Base-by-base conservation (phyloP, 2,329 filamentous ascomycete species). In the Periconia digitata region DNA sequence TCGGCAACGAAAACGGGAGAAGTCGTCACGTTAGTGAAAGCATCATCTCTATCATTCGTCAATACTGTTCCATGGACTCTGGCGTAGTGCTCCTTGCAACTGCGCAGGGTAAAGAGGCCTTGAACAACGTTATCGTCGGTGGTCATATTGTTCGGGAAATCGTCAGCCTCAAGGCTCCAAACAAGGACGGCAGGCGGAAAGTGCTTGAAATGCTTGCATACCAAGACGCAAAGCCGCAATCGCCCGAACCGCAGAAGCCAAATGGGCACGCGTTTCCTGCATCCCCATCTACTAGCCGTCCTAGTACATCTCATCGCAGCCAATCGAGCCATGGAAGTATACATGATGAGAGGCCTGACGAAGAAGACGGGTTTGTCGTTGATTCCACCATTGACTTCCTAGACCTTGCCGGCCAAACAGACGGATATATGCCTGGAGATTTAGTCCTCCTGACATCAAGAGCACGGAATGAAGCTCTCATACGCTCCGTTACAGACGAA, bases 341-440 rank as follows among this genome's bases (percentile, higher is more conserved):
- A 44, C 59, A 63, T 16, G 53, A 61, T 22, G 49, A 54, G 81
- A 82, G 44, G 10, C 40, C 51, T 38, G 24, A 41, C 10, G 59
- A 64, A 40, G 63, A 65, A 16, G 69, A 69, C 16, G 87, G 86
- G 0, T 94, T 95, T 61, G 73, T 86, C 1, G 75, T 96, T 6
- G 87, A 91, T 49, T 75, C 83, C 0, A 82, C 87, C 41, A 82
- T 99, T 8, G 94, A 99, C 68, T 89, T 97, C 49, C 82, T 97
- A 8, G 92, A 97, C 54, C 81, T 99, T 47, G 91, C 95, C 16
- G 92, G 94, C 1, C 87, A 92, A 59, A 97, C 92, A 0, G 94
- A 99, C 66, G 94, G 94, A 1, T 99, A 97, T 67, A 96, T 97
- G 92, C 92, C 94, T 1, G 94, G 92, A 3, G 94, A 99, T 69